These are phyloP conservation scores for Kockiozyma suomiensis DNA, from an alignment of 805 yeast genomes.

Conservation along the genomic window DNA sequence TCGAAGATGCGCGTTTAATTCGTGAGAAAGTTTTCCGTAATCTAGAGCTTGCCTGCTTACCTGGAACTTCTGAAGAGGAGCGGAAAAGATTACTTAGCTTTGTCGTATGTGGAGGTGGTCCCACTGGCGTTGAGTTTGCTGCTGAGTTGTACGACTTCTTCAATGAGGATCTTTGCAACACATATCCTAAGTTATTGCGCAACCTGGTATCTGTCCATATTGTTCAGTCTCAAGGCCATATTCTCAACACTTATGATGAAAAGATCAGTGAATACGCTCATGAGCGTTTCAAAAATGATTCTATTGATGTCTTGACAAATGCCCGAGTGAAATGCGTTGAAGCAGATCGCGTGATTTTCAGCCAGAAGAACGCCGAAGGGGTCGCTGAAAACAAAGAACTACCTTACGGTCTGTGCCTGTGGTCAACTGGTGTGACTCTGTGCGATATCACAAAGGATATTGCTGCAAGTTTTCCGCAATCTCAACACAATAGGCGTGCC, in stretches of 20 bases:
- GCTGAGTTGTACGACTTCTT: constrained; percentile 69
- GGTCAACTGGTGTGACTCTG: constrained; percentile 78
- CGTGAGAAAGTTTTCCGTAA: constrained; percentile 58
- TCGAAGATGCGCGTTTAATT: constrained; percentile 62
- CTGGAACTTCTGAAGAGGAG: constrained; percentile 65
- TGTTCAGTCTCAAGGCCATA: constrained; percentile 68
- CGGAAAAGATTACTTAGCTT: constrained; percentile 62
- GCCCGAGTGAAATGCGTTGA: constrained; percentile 63
- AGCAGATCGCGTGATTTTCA: constrained; percentile 60
- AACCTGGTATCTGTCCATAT: constrained; percentile 68
- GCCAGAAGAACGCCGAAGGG: constrained; percentile 53
- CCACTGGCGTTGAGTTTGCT: constrained; percentile 75
- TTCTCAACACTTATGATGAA: constrained; percentile 68
- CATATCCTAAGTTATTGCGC: constrained; percentile 62
- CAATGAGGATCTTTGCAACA: constrained; percentile 62
- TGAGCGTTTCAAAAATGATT: constrained; percentile 62
- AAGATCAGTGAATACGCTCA: constrained; percentile 66
- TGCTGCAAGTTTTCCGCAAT: constrained; percentile 49
- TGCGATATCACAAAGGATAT: constrained; percentile 62
- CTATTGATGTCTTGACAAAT: constrained; percentile 63
- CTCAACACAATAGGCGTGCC: constrained; percentile 67
- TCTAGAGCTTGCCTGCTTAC: constrained; percentile 65
- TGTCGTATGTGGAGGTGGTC: constrained; percentile 76
- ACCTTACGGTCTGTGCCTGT: constrained; percentile 68
- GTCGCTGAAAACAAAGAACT: constrained; percentile 48